Percentiles rank a stretch among this genome's conserved stretches.
phyloP scores from a whole-genome alignment of 2,329 filamentous ascomycete genomes.

The Cladophialophora bantiana region DNA sequence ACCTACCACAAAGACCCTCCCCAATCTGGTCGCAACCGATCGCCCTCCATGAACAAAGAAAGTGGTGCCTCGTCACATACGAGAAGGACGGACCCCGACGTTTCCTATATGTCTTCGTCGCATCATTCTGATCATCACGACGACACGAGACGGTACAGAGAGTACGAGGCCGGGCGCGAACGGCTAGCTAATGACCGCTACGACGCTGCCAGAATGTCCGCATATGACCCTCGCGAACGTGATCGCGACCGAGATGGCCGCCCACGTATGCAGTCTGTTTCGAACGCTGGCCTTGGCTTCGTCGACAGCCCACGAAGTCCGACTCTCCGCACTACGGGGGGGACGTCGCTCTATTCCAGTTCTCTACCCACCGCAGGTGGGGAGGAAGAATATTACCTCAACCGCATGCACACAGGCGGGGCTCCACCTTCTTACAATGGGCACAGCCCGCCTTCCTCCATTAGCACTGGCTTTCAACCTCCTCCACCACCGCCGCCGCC shows the following conservation, averaged over 20 bases:
- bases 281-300: conserved; percentile 22
- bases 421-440: conserved; percentile 15
- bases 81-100: conserved; percentile 28
- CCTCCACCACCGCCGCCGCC: conserved; percentile 18
- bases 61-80: conserved; percentile 22
- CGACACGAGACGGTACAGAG: conserved; percentile 31
- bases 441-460: conserved; percentile 21
- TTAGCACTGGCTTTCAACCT: conserved; percentile 34
- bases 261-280: conserved; percentile 34
- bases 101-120: conserved; percentile 26
- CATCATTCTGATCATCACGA: conserved; percentile 32
- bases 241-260: conserved; percentile 33
- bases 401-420: conserved; percentile 20
- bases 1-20: conserved; percentile 35
- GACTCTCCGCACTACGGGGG: conserved; percentile 7
- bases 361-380: conserved; percentile 7
- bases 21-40: conserved; percentile 30
- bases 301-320: conserved; percentile 24
- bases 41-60: conserved; percentile 33
- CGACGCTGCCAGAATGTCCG: conserved; percentile 36
- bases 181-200: conserved; percentile 36
- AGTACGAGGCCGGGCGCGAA: conserved; percentile 36
- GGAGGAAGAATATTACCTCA: conserved; percentile 38
- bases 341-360: conserved; percentile 9
- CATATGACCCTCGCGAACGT: conserved; percentile 35